Percentiles rank a stretch among this genome's conserved stretches.
phyloP scores from a whole-genome alignment of 192 early-diverging fungal genomes.

The Coemansia sp. region DNA sequence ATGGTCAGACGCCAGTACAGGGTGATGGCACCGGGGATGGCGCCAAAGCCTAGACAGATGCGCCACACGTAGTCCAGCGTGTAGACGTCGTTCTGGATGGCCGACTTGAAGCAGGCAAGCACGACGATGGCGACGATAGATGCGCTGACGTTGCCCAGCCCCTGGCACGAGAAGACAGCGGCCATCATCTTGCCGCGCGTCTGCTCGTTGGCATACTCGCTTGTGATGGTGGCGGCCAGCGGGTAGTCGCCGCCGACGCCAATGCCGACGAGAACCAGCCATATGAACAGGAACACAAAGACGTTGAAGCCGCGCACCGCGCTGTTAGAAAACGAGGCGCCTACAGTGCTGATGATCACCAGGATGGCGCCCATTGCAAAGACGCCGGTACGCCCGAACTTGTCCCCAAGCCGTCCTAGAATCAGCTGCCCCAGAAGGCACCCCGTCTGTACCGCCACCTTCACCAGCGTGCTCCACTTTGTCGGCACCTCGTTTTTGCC shows the following conservation, averaged over 20 bases:
- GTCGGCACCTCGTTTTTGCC: slow-evolving; percentile 59
- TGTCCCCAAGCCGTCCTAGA: slow-evolving; percentile 87
- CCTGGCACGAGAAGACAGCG: slow-evolving; percentile 92
- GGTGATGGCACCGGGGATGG: slow-evolving; percentile 77
- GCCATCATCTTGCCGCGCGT: slow-evolving; percentile 88
- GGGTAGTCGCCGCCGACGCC: slow-evolving; percentile 97
- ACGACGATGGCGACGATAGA: slow-evolving; percentile 71
- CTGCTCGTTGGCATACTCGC: slow-evolving; percentile 80
- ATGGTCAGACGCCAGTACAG: slow-evolving; percentile 86
- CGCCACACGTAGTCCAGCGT: slow-evolving; percentile 92
- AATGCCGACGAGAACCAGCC: slow-evolving; percentile 89
- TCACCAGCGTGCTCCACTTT: slow-evolving; percentile 78
- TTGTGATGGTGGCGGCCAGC: slow-evolving; percentile 87
- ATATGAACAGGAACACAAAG: slow-evolving; percentile 73
- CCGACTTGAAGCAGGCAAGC: slow-evolving; percentile 67
- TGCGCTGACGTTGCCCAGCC: slow-evolving; percentile 83
- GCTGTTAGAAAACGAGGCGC: slow-evolving; percentile 69
- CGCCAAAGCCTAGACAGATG: slow-evolving; percentile 79
- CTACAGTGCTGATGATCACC: slow-evolving; percentile 82
- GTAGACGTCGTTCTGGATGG: slow-evolving; percentile 62
- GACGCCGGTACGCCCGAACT: slow-evolving; percentile 83
- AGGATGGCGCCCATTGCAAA: slow-evolving; percentile 89
- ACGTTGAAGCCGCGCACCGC: slow-evolving; percentile 68
- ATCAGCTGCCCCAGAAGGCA: slow-evolving; percentile 90
- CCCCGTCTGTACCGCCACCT: slow-evolving; percentile 84